These are phyloP conservation scores for Dipodascus geniculatus DNA, from an alignment of 805 yeast genomes.

Conservation along the genomic window DNA sequence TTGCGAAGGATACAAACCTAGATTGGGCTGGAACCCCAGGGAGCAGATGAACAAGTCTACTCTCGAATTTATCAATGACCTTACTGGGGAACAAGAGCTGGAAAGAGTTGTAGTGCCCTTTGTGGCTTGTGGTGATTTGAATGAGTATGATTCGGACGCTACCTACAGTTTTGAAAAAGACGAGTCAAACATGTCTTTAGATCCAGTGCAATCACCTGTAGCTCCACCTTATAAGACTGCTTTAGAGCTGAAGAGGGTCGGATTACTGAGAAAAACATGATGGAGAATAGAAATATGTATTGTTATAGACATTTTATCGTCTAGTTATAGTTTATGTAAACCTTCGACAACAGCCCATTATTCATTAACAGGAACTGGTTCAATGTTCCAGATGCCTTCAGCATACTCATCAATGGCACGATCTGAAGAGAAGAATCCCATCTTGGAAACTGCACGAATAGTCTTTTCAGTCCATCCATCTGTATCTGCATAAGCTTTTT, in stretches of 20 bases:
- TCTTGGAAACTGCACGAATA: conserved; percentile 72
- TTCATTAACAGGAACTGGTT: conserved; percentile 35
- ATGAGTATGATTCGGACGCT: conserved; percentile 88
- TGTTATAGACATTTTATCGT: neutral
- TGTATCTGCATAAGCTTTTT: conserved; percentile 54
- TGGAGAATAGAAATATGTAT: neutral
- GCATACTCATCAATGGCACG: conserved; percentile 89
- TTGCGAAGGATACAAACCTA: conserved; percentile 77
- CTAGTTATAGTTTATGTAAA: neutral
- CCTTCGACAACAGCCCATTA: neutral
- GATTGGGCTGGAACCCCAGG: conserved; percentile 70
- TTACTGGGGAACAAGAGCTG: conserved; percentile 36
- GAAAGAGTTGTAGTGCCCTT: conserved; percentile 80
- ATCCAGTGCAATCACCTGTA: conserved; percentile 92
- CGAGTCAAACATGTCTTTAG: conserved; percentile 40
- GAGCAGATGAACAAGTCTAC: conserved; percentile 35
- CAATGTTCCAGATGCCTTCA: conserved; percentile 85
- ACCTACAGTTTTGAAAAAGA: conserved; percentile 51
- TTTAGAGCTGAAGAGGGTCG: conserved; percentile 71
- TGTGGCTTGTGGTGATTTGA: conserved; percentile 87
- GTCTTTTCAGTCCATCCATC: conserved; percentile 68
- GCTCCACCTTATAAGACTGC: conserved; percentile 96
- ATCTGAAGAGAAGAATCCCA: conserved; percentile 88
- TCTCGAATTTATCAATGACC: conserved; percentile 64
- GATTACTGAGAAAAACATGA: conserved; percentile 30